These are phyloP conservation scores for Chytriomyces hyalinus DNA, from an alignment of 192 early-diverging fungal species.

Conservation along the genomic window DNA sequence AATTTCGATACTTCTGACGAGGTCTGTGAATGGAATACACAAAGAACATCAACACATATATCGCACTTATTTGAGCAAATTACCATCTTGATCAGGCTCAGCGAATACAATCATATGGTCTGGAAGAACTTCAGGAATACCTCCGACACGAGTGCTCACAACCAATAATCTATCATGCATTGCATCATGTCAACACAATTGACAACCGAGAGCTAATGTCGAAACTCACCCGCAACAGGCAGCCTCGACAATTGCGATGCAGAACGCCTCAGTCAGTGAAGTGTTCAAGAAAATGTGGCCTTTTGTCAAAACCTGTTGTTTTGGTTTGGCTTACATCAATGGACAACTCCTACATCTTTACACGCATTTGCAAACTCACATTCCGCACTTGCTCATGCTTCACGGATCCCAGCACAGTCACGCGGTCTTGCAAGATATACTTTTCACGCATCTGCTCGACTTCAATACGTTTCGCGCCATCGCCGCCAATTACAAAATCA, in stretches of 20 bases:
- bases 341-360: neutral
- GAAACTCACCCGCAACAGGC: constrained; percentile 81
- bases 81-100: constrained; percentile 83
- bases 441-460: constrained; percentile 97
- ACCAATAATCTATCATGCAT: constrained; percentile 72
- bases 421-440: constrained; percentile 88
- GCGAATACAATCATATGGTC: constrained; percentile 91
- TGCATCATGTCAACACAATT: neutral
- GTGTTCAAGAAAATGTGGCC: constrained; percentile 98
- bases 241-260: constrained; percentile 98
- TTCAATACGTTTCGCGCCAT: constrained; percentile 95
- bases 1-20: constrained; percentile 71
- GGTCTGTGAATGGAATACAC: constrained; percentile 48
- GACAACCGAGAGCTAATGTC: neutral
- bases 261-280: constrained; percentile 97
- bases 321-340: neutral
- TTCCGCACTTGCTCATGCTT: constrained; percentile 81
- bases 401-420: constrained; percentile 84
- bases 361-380: constrained; percentile 47
- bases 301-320: constrained; percentile 68
- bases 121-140: constrained; percentile 95
- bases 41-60: neutral
- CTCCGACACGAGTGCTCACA: constrained; percentile 94
- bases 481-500: constrained; percentile 92
- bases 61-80: neutral